These are phyloP conservation scores for Dicorynia guianensis DNA, from an alignment of 306 rosid species.

Conservation along the genomic window DNA sequence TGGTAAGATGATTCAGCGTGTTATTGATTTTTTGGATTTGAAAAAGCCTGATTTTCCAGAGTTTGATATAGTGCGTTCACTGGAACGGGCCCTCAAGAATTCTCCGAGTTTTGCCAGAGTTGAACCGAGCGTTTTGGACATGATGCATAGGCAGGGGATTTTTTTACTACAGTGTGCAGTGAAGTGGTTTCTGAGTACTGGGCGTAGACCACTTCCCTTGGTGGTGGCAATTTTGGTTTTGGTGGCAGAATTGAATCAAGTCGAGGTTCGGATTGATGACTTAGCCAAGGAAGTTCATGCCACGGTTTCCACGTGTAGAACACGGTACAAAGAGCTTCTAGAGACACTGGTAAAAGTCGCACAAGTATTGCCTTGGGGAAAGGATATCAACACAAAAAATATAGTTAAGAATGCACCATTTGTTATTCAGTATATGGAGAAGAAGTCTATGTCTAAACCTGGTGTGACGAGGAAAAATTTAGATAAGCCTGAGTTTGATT, in stretches of 20 bases:
- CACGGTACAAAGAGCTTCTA: conserved; percentile 68
- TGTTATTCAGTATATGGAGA: conserved; percentile 80
- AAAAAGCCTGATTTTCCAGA: conserved; percentile 55
- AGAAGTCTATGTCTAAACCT: conserved; percentile 62
- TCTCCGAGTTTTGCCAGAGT: conserved; percentile 34
- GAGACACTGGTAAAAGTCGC: conserved; percentile 77
- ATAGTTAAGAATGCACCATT: conserved; percentile 64
- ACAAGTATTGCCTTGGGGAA: conserved; percentile 86
- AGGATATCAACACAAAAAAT: conserved; percentile 69
- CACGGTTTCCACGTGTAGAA: conserved; percentile 59
- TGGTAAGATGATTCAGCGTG: conserved; percentile 69
- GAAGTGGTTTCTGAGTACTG: conserved; percentile 80
- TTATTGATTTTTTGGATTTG: conserved; percentile 59
- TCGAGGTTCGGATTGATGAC: conserved; percentile 56
- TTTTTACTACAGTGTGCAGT: conserved; percentile 74
- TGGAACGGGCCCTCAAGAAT: conserved; percentile 57
- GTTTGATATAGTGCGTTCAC: conserved; percentile 62
- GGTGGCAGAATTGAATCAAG: conserved; percentile 65
- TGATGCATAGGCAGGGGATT: conserved; percentile 68
- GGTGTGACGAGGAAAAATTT: conserved; percentile 41
- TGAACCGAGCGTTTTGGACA: conserved; percentile 42
- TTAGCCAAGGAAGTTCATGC: conserved; percentile 68
- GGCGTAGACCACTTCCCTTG: conserved; percentile 75
- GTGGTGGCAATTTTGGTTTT: conserved; percentile 77
- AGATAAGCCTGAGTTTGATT: conserved; percentile 51